Percentiles rank a stretch among this genome's conserved stretches.
phyloP scores from a whole-genome alignment of 805 yeast genomes.

The Candida montana region DNA sequence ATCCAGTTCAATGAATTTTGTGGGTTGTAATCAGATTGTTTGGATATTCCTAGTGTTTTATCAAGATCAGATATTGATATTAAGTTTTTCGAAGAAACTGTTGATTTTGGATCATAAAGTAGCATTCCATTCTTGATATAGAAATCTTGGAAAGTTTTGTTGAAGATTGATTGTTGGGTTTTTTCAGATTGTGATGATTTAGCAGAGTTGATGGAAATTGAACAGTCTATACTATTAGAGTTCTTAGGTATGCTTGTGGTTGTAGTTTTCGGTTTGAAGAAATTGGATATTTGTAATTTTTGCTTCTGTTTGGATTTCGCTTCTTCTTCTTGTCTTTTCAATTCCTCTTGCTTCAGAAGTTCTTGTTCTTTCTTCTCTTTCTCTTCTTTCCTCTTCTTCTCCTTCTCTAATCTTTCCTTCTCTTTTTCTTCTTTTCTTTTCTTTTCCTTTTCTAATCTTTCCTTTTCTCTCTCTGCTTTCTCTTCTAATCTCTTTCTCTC shows the following conservation, averaged over 20 bases:
- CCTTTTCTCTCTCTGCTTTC: constrained; percentile 16
- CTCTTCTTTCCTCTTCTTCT: constrained; percentile 18
- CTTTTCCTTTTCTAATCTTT: constrained; percentile 11
- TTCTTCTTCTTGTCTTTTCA: constrained; percentile 33
- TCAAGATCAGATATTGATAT: constrained; percentile 11
- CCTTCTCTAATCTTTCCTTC: constrained; percentile 21
- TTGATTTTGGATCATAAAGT: constrained; percentile 15
- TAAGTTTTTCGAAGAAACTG: not conserved
- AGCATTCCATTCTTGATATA: constrained; percentile 31
- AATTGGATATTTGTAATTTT: constrained; percentile 27
- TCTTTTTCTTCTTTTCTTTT: constrained; percentile 22
- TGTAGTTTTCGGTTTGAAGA: constrained; percentile 24
- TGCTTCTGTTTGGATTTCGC: constrained; percentile 29
- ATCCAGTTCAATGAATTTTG: constrained; percentile 9
- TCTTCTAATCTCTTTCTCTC: constrained; percentile 20
- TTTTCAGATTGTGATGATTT: not conserved
- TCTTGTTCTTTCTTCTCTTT: constrained; percentile 26
- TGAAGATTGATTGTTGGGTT: constrained; percentile 25
- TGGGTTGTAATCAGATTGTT: not conserved
- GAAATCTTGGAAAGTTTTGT: constrained; percentile 31
- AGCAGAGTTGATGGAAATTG: not conserved
- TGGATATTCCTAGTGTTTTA: constrained; percentile 2
- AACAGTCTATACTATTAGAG: constrained; percentile 1
- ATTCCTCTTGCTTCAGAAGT: constrained; percentile 29
- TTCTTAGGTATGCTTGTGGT: constrained; percentile 14